Evolutionary conservation across 352 stramenopile genomes (phyloP).

Genomic region (Elongisporangium prolatum): DNA sequence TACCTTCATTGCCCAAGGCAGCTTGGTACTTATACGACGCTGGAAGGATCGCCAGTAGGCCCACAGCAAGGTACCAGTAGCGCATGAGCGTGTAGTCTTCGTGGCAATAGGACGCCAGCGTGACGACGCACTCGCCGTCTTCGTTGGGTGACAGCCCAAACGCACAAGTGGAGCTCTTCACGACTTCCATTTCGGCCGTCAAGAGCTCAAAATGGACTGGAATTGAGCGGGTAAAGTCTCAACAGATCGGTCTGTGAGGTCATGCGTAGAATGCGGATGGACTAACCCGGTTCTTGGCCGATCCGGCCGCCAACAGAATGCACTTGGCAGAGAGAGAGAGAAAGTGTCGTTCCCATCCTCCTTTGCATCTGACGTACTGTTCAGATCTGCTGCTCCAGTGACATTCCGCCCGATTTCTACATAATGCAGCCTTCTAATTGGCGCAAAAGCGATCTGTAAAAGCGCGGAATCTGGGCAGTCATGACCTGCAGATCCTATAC

Average conservation of each 20-base stretch:
- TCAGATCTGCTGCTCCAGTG: not conserved
- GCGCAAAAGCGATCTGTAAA: not conserved
- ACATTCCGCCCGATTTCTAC: not conserved
- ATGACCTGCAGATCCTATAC: not conserved
- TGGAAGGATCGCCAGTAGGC: conserved; percentile 16
- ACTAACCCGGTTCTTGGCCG: not conserved
- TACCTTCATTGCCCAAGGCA: not conserved
- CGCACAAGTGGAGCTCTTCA: conserved; percentile 25
- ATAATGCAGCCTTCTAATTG: not conserved
- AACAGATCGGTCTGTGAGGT: not conserved
- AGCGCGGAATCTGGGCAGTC: not conserved
- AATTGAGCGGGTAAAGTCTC: not conserved
- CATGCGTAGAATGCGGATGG: not conserved
- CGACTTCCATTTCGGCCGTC: not conserved
- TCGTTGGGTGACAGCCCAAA: conserved; percentile 43
- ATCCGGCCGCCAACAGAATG: not conserved
- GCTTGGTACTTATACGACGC: not conserved
- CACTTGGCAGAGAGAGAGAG: not conserved
- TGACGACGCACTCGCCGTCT: conserved; percentile 27
- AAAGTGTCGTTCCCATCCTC: not conserved
- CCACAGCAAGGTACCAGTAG: conserved; percentile 33
- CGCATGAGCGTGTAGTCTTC: conserved; percentile 32
- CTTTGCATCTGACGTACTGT: not conserved
- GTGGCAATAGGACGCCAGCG: conserved; percentile 29
- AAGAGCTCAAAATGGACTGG: not conserved